Evolutionary conservation across 441 rosid genomes (phyloP).

Genomic region (Pelargonium citronellum): DNA sequence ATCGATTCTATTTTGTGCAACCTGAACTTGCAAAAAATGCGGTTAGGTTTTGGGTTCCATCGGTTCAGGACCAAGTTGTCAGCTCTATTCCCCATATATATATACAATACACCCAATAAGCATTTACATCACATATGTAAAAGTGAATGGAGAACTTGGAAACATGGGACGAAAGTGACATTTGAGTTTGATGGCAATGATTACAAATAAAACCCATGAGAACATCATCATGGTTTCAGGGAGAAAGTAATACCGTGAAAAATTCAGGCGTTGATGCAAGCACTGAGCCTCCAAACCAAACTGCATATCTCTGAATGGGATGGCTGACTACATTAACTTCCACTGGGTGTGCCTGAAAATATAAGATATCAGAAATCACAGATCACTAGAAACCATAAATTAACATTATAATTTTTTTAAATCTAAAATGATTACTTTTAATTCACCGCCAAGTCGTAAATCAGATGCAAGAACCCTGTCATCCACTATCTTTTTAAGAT

Average conservation of each 20-base stretch:
- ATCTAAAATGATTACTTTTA: constrained; percentile 44
- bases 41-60: too few relatives aligned
- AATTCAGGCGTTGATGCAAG: constrained; percentile 98
- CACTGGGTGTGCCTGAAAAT: constrained; percentile 71
- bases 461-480: constrained; percentile 79
- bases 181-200: neutral
- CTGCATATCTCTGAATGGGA: constrained; percentile 93
- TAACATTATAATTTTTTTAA: neutral
- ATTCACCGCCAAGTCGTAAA: constrained; percentile 66
- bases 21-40: too few relatives aligned
- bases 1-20: too few relatives aligned
- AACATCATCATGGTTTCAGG: neutral
- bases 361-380: constrained; percentile 16
- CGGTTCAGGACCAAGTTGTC: too few relatives aligned
- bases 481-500: constrained; percentile 95
- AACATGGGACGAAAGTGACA: neutral
- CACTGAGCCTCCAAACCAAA: constrained; percentile 99
- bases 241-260: constrained; percentile 53
- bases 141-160: neutral
- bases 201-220: neutral
- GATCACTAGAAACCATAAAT: neutral
- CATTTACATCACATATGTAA: neutral
- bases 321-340: constrained; percentile 98
- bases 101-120: neutral
- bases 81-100: neutral